A percentile compares a stretch with the other conserved stretches of the same genome.
These are phyloP conservation scores for Penicillium sp. DNA, from an alignment of 2,329 filamentous ascomycete genomes.

Conservation along the genomic window DNA sequence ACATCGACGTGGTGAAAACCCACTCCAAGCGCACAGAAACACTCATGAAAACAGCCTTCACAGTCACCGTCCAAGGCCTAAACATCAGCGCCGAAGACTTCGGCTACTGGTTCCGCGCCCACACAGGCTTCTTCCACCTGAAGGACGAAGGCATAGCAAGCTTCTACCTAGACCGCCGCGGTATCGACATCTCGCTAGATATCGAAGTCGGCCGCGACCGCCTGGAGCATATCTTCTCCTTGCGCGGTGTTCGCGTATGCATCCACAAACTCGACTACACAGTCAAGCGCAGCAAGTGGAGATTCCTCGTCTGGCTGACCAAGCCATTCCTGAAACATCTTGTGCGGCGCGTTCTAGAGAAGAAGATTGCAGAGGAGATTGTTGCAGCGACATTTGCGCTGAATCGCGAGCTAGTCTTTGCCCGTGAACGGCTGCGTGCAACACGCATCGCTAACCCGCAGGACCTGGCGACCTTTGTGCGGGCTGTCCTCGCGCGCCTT, in stretches of 20 bases:
- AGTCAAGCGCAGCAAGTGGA: slow-evolving; percentile 61
- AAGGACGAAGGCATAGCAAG: slow-evolving; percentile 76
- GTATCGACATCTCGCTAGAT: slow-evolving; percentile 77
- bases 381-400: slow-evolving; percentile 59
- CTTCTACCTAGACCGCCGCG: slow-evolving; percentile 75
- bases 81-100: slow-evolving; percentile 77
- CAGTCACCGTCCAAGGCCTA: slow-evolving; percentile 70
- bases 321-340: slow-evolving; percentile 77
- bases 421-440: slow-evolving; percentile 74
- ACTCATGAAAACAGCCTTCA: slow-evolving; percentile 61
- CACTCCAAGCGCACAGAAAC: slow-evolving; percentile 58
- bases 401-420: slow-evolving; percentile 80
- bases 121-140: slow-evolving; percentile 64
- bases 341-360: slow-evolving; percentile 68
- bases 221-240: slow-evolving; percentile 69
- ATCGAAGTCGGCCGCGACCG: slow-evolving; percentile 70
- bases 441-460: slow-evolving; percentile 72
- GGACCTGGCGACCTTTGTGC: slow-evolving; percentile 72
- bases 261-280: slow-evolving; percentile 82
- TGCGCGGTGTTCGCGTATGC: slow-evolving; percentile 66
- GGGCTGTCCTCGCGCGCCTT: slow-evolving; percentile 68
- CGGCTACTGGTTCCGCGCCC: slow-evolving; percentile 78
- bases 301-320: slow-evolving; percentile 69
- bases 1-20: slow-evolving; percentile 74
- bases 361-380: slow-evolving; percentile 64